Conservation (phyloP, 768 basidiomycete species). For the Royoungia palumana region DNA sequence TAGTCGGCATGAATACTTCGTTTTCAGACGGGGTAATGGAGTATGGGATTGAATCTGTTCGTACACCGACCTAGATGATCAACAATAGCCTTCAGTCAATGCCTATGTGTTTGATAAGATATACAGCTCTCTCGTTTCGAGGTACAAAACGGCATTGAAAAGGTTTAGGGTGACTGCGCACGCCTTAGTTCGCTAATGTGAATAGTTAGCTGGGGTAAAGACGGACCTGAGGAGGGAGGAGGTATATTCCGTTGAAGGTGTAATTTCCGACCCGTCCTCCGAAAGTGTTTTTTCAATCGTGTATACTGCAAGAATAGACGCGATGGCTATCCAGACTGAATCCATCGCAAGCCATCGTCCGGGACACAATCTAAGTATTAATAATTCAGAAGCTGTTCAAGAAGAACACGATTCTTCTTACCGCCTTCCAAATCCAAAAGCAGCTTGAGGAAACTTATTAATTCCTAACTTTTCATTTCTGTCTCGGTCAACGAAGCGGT, state of each 20-base stretch:
- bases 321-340: conserved; percentile 42
- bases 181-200: background rate
- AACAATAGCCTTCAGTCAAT: background rate
- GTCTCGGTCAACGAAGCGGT: conserved; percentile 31
- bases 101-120: conserved; percentile 26
- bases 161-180: conserved; percentile 39
- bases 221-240: conserved; percentile 36
- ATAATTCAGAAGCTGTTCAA: background rate
- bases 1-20: background rate
- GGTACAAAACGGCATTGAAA: conserved; percentile 39
- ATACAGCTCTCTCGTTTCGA: conserved; percentile 30
- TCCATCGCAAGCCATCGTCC: conserved; percentile 43
- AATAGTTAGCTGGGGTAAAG: background rate
- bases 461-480: conserved; percentile 28
- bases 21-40: background rate
- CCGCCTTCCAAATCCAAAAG: conserved; percentile 44
- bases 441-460: conserved; percentile 35
- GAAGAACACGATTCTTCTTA: conserved; percentile 11
- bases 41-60: background rate
- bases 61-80: no score
- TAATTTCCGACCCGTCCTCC: conserved; percentile 33
- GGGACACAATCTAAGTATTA: conserved; percentile 38
- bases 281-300: conserved; percentile 35
- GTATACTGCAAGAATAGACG: conserved; percentile 39
- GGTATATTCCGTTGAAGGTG: conserved; percentile 34